Evolutionary conservation across 805 yeast genomes (phyloP), one percentile per base, ranked within the genome.

Genomic region (Saccharomycopsis guyanensis): DNA sequence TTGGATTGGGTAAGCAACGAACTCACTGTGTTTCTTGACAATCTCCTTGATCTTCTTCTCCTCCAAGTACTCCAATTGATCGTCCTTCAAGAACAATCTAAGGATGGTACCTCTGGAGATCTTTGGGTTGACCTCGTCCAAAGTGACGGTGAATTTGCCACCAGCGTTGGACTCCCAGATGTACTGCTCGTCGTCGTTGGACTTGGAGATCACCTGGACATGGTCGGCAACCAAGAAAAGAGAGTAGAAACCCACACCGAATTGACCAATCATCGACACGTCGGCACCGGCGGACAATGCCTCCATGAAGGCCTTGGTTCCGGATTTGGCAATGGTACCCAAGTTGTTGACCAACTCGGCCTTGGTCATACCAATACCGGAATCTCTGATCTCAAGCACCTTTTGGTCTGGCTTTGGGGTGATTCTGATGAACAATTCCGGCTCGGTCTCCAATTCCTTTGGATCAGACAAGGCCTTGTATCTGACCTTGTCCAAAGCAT

Each of bases 201-300:
- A 83, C 78, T 93, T 93, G 53, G 98, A 86, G 67, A 93, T 86
- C 60, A 93, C 99, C 75, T 93, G 96, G 56, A 93, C 98, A 60
- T 80, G 86, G 75, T 93, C 99, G 61, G 98, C 97, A 66, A 93
- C 98, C 75, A 93, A 80, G 86, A 93, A 93, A 58, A 91, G 77
- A 46, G 99, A 93, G 83, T 93, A 93, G 91, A 93, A 93, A 82
- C 99, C 99, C 61, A 93, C 98, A 88, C 99, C 99, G 76, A 93
- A 93, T 76, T 93, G 98, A 80, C 99, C 99, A 74, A 93, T 93
- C 98, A 93, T 93, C 56, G 97, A 89, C 54, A 93, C 97, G 70
- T 93, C 99, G 53, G 99, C 98, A 74, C 98, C 98, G 56, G 97
- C 97, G 57, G 95, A 83, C 57, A 94, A 78, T 57, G 98, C 98